phyloP scores from a whole-genome alignment of 2,329 filamentous ascomycete genomes.

The Calcarisporium arbuscula region DNA sequence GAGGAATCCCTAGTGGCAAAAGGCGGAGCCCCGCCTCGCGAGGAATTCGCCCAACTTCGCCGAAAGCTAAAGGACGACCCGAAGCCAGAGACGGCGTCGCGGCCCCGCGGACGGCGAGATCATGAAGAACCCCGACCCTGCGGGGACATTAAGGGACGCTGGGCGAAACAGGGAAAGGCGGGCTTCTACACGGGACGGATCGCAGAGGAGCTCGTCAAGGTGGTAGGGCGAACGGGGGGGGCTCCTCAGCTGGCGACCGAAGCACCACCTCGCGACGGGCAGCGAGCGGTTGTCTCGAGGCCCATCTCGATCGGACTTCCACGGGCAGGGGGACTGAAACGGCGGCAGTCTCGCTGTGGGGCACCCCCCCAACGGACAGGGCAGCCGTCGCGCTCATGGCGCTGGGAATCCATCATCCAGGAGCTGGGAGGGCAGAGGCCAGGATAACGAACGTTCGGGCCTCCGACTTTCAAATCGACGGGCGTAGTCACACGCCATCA shows the following conservation, averaged over 20 bases:
- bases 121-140: conserved; percentile 78
- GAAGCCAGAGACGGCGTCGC: conserved; percentile 62
- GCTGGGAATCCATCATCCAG: conserved; percentile 82
- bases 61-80: conserved; percentile 78
- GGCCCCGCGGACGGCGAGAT: conserved; percentile 78
- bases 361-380: conserved; percentile 93
- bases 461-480: conserved; percentile 72
- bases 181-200: conserved; percentile 88
- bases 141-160: conserved; percentile 74
- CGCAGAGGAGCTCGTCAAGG: conserved; percentile 73
- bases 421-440: conserved; percentile 69
- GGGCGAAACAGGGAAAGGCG: conserved; percentile 72
- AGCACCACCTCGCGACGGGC: conserved; percentile 60
- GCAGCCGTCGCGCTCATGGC: conserved; percentile 93
- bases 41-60: conserved; percentile 75
- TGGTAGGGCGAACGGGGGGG: conserved; percentile 71
- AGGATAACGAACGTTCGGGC: conserved; percentile 65
- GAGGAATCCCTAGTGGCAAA: too few relatives aligned
- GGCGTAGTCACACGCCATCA: conserved; percentile 78
- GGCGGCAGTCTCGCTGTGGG: conserved; percentile 76
- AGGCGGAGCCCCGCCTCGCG: conserved; percentile 56
- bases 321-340: conserved; percentile 33
- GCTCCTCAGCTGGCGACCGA: conserved; percentile 65
- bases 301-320: conserved; percentile 78
- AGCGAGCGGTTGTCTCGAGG: conserved; percentile 76